These are phyloP conservation scores for Fusarium sp. DNA, from an alignment of 2,329 filamentous ascomycete genomes.

Conservation along the genomic window DNA sequence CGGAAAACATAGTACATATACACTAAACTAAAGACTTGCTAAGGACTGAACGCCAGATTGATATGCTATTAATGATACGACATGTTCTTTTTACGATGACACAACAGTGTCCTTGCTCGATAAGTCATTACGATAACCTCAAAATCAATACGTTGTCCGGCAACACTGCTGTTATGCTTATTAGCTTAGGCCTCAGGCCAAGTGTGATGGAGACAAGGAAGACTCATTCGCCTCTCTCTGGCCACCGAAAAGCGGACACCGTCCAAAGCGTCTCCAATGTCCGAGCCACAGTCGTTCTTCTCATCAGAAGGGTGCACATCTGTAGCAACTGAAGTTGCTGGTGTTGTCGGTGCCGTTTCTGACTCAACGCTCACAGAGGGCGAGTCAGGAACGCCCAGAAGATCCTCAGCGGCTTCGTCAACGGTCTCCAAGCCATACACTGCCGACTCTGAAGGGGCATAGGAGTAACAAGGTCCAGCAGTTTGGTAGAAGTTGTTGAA, in stretches of 20 bases:
- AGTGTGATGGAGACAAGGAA: slow-evolving; percentile 44
- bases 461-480: background rate
- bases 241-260: slow-evolving; percentile 5
- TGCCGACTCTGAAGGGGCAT: background rate
- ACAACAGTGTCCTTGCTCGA: background rate
- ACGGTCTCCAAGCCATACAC: slow-evolving; percentile 42
- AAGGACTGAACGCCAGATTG: slow-evolving; percentile 13
- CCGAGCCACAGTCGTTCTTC: slow-evolving; percentile 8
- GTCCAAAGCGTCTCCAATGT: background rate
- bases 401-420: slow-evolving; percentile 40
- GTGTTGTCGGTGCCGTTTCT: slow-evolving; percentile 13
- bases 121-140: background rate
- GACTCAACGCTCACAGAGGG: slow-evolving; percentile 4
- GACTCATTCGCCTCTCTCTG: slow-evolving; percentile 43
- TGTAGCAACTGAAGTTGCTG: slow-evolving; percentile 6
- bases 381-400: slow-evolving; percentile 9
- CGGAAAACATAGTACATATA: slow-evolving; percentile 26
- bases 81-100: background rate
- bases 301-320: background rate
- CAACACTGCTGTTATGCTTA: background rate
- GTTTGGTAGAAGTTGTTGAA: slow-evolving; percentile 21
- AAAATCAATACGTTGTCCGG: background rate
- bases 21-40: slow-evolving; percentile 8
- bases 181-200: slow-evolving; percentile 39
- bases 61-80: slow-evolving; percentile 28